Base-by-base conservation (phyloP, 2,329 filamentous ascomycete genomes). In the Apiospora koreana region DNA sequence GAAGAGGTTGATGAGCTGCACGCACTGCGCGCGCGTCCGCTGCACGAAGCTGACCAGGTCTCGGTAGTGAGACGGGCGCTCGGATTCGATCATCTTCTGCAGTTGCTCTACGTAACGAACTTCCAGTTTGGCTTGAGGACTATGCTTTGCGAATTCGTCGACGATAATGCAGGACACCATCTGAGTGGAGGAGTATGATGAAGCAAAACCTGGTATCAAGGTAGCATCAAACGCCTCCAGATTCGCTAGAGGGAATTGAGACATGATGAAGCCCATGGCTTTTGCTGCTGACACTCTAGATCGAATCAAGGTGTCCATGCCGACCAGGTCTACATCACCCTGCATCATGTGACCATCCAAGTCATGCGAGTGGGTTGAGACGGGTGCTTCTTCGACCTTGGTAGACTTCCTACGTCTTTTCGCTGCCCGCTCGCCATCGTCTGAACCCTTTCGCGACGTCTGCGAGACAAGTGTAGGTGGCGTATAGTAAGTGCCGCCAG, bases 311-410 rank as follows among this genome's bases (percentile, higher is more conserved):
- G 91, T 91, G 71, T 99, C 96, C 76, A 93, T 89, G 42, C 96
- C 95, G 35, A 99, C 95, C 54, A 99, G 86, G 78, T 99, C 97
- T 65, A 98, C 92, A 77, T 99, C 97, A 68, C 97, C 96, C 79
- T 95, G 93, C 85, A 99, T 94, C 92, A 99, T 98, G 75, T 97
- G 95, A 12, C 95, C 96, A 79, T 99, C 96, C 23, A 99, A 94
- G 80, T 99, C 97, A 81, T 99, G 96, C 1, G 92, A 89, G n/a
- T 92, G 84, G n/a, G 84, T 88, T 4, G 87, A 82, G 1, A 88
- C 83, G 1, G 88, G 83, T 10, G 87, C 82, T 38, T 95, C 92
- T 69, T 96, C 93, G 25, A 88, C 83, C 83, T 97, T 97, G n/a
- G 93, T 91, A 0, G 93, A 93, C 80, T 94, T 97, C 72, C 94